Evolutionary conservation across 257 asterid genomes (phyloP).

Genomic region (Gentiana macrophylla): DNA sequence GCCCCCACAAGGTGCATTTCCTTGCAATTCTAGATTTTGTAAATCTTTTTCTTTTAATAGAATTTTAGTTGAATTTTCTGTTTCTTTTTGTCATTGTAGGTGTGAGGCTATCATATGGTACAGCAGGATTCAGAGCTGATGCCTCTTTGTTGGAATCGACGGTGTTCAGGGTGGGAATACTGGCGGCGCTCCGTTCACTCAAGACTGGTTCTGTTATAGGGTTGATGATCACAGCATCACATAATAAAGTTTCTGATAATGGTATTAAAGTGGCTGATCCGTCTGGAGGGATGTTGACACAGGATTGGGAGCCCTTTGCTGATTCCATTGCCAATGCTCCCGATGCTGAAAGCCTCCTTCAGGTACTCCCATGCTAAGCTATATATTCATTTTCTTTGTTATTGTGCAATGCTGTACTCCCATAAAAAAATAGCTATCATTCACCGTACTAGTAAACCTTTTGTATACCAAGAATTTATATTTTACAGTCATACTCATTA

Average conservation of each 20-base stretch:
- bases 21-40: too few species aligned
- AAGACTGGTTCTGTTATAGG: slow-evolving; percentile 62
- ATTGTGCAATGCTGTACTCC: background rate
- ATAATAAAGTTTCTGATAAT: slow-evolving; percentile 63
- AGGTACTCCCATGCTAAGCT: slow-evolving; percentile 29
- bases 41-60: background rate
- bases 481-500: too few species aligned
- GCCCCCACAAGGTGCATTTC: slow-evolving; percentile 43
- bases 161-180: slow-evolving; percentile 70
- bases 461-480: too few species aligned
- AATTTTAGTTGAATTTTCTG: background rate
- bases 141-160: slow-evolving; percentile 64
- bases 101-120: slow-evolving; percentile 63
- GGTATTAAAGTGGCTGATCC: slow-evolving; percentile 89
- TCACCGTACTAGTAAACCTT: too few species aligned
- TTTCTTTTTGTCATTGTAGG: slow-evolving; percentile 19
- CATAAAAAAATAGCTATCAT: too few species aligned
- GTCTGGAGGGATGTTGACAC: slow-evolving; percentile 94
- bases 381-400: background rate
- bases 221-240: slow-evolving; percentile 93
- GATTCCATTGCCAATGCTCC: slow-evolving; percentile 65
- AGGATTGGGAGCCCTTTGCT: slow-evolving; percentile 89
- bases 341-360: slow-evolving; percentile 45
- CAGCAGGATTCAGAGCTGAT: slow-evolving; percentile 87
- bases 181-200: slow-evolving; percentile 77